Conservation (phyloP, 305 asterid genomes). For the Nicotiana rustica region DNA sequence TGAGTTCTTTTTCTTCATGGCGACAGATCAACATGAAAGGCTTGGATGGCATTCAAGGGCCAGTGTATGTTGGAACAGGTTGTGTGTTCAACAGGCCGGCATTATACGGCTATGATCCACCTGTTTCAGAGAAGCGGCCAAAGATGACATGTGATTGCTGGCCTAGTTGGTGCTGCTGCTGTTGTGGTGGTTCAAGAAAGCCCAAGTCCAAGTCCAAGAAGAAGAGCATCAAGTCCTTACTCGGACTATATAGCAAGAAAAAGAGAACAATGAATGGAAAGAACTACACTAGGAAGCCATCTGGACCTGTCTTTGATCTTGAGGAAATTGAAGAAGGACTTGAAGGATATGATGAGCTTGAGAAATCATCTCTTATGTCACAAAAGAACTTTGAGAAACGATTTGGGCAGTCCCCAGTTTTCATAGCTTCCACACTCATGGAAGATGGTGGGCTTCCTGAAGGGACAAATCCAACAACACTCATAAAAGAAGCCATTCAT, state of each 20-base stretch:
- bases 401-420: slow-evolving; percentile 83
- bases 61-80: slow-evolving; percentile 86
- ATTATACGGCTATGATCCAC: slow-evolving; percentile 83
- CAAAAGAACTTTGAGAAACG: slow-evolving; percentile 81
- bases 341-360: slow-evolving; percentile 87
- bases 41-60: slow-evolving; percentile 83
- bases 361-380: slow-evolving; percentile 87
- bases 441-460: slow-evolving; percentile 85
- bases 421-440: slow-evolving; percentile 77
- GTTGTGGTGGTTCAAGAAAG: slow-evolving; percentile 71
- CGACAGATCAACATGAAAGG: slow-evolving; percentile 86
- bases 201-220: slow-evolving; percentile 62
- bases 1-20: not conserved
- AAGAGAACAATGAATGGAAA: slow-evolving; percentile 67
- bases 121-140: slow-evolving; percentile 67
- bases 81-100: slow-evolving; percentile 79
- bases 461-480: slow-evolving; percentile 65
- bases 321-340: slow-evolving; percentile 92
- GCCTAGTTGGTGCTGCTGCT: slow-evolving; percentile 83
- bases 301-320: slow-evolving; percentile 65
- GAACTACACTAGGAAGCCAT: slow-evolving; percentile 64
- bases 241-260: slow-evolving; percentile 60
- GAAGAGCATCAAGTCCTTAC: slow-evolving; percentile 66
- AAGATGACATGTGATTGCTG: slow-evolving; percentile 92
- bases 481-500: slow-evolving; percentile 86